phyloP scores from a whole-genome alignment of 2,329 filamentous ascomycete genomes.

The Akanthomyces dipterigenus region DNA sequence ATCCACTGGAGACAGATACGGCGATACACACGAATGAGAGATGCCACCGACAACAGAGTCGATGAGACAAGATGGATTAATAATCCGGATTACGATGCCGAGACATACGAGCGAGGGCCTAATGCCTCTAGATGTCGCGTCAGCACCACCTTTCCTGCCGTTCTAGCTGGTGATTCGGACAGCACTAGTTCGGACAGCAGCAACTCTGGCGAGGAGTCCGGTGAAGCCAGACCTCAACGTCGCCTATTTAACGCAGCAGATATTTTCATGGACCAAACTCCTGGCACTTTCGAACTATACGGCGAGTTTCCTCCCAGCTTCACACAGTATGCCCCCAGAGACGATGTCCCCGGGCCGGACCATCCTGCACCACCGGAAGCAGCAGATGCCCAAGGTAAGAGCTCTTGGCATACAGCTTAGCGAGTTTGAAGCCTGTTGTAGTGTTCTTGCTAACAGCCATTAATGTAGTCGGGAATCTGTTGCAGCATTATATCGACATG shows the following conservation, averaged over 20 bases:
- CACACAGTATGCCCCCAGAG: not conserved
- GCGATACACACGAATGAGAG: slow-evolving; percentile 6
- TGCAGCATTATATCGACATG: not conserved
- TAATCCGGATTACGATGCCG: not conserved
- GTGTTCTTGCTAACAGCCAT: not conserved
- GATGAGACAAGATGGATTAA: not conserved
- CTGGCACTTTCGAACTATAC: not conserved
- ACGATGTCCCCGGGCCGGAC: not conserved
- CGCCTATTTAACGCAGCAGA: not conserved
- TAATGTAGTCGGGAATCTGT: not conserved
- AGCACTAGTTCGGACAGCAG: not conserved
- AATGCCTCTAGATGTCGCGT: not conserved
- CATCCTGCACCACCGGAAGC: not conserved
- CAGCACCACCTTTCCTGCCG: not conserved
- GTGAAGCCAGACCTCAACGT: not conserved
- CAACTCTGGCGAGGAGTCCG: not conserved
- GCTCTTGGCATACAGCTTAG: no score
- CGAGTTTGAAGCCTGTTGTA: no score
- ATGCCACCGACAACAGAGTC: not conserved
- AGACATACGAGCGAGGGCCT: not conserved
- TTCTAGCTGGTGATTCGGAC: not conserved
- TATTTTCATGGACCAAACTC: not conserved
- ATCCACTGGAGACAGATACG: slow-evolving; percentile 9
- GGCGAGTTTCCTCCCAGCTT: not conserved
- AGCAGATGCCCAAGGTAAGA: not conserved